Conservation (phyloP, 2,329 filamentous ascomycete species). For the Phyllosticta capitalensis region DNA sequence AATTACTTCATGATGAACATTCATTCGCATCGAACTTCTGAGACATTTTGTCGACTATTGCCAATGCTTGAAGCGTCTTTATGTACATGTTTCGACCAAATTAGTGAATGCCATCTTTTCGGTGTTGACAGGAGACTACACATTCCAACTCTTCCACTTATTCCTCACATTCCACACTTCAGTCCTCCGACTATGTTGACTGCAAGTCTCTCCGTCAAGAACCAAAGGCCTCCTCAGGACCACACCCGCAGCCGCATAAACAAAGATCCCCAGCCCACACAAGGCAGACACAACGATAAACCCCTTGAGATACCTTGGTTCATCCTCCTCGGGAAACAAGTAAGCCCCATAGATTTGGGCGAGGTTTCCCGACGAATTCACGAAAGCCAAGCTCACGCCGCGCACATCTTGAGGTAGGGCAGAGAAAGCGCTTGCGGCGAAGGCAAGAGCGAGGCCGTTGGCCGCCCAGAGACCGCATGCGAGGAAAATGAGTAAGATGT, state of each 20-base stretch:
- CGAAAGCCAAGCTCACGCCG: constrained; percentile 43
- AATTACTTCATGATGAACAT: too few relatives aligned
- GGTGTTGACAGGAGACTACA: not conserved
- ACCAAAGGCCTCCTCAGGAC: constrained; percentile 14
- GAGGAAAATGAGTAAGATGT: constrained; percentile 47
- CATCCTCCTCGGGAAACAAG: constrained; percentile 41
- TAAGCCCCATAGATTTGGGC: constrained; percentile 48
- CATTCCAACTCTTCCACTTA: not conserved
- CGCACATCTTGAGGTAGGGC: constrained; percentile 40
- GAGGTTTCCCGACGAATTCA: constrained; percentile 46
- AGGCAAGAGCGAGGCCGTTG: constrained; percentile 44
- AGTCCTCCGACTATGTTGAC: not conserved
- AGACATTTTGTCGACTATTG: not conserved
- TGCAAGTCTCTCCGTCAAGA: not conserved
- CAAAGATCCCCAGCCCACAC: constrained; percentile 21
- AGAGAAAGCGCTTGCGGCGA: constrained; percentile 43
- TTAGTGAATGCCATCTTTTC: not conserved
- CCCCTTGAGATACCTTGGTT: constrained; percentile 34
- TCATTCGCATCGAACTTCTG: too few relatives aligned
- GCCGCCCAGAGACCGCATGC: constrained; percentile 45
- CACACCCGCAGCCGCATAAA: constrained; percentile 24
- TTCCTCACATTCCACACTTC: not conserved
- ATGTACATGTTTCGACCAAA: not conserved
- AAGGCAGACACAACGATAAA: constrained; percentile 26
- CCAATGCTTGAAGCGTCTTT: not conserved